These are phyloP conservation scores for Fusarium clavum DNA, from an alignment of 2,329 filamentous ascomycete genomes.

Conservation along the genomic window DNA sequence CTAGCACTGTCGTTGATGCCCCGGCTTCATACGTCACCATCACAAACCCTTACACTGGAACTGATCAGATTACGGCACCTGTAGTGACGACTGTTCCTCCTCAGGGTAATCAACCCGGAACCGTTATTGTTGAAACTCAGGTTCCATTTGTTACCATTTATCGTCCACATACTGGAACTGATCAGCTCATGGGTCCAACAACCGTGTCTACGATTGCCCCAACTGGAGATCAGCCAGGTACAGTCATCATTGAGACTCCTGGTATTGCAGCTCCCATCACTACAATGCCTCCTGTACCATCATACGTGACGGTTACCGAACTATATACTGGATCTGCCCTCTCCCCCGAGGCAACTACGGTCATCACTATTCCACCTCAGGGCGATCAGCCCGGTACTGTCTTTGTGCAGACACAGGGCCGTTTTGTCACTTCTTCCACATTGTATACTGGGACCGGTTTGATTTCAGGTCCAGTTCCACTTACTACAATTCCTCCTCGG, in stretches of 20 bases:
- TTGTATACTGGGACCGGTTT: slow-evolving; percentile 14
- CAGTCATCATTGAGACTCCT: slow-evolving; percentile 27
- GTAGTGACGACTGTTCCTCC: slow-evolving; percentile 17
- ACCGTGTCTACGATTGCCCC: slow-evolving; percentile 28
- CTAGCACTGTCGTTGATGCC: slow-evolving; percentile 6
- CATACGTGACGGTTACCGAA: slow-evolving; percentile 22
- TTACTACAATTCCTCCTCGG: slow-evolving; percentile 17
- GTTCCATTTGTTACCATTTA: slow-evolving; percentile 15
- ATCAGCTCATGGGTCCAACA: slow-evolving; percentile 14
- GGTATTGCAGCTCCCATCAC: background rate
- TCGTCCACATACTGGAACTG: slow-evolving; percentile 14
- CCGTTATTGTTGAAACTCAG: slow-evolving; percentile 26
- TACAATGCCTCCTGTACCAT: slow-evolving; percentile 15
- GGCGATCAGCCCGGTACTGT: slow-evolving; percentile 25
- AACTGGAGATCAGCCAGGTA: slow-evolving; percentile 17
- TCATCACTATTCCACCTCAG: background rate
- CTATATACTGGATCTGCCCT: slow-evolving; percentile 19
- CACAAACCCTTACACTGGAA: slow-evolving; percentile 19
- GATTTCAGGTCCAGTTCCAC: slow-evolving; percentile 9
- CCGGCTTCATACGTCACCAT: slow-evolving; percentile 22
- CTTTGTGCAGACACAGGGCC: slow-evolving; percentile 7
- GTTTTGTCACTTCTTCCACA: slow-evolving; percentile 12
- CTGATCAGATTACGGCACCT: slow-evolving; percentile 5
- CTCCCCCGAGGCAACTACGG: slow-evolving; percentile 10
- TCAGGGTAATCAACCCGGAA: slow-evolving; percentile 24